Percentiles rank a stretch among this genome's conserved stretches.
phyloP scores from a whole-genome alignment of 306 rosid genomes.

The Trifolium repens region DNA sequence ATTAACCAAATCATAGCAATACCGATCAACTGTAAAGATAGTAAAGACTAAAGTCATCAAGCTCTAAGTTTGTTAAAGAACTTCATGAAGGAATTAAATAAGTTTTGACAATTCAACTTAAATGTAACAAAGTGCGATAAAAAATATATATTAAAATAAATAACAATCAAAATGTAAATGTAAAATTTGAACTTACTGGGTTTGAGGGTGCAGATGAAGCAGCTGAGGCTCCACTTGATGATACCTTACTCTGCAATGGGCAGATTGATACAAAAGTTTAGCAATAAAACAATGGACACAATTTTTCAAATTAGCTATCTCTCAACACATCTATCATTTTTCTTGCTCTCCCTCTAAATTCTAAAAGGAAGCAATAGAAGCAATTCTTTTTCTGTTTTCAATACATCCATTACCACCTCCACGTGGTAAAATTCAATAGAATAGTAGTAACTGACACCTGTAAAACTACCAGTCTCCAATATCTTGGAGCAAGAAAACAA shows the following conservation, averaged over 20 bases:
- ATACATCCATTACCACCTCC: constrained; percentile 12
- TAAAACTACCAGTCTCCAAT: background rate
- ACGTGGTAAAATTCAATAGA: too few species aligned
- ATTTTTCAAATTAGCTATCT: constrained; percentile 6
- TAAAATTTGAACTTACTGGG: constrained; percentile 24
- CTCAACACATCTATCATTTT: background rate
- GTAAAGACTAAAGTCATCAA: constrained; percentile 21
- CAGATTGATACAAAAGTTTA: constrained; percentile 1
- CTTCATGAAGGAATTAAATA: constrained; percentile 12
- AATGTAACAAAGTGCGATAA: background rate
- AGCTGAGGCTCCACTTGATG: constrained; percentile 42
- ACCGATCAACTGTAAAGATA: constrained; percentile 20
- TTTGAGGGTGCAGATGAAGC: constrained; percentile 41
- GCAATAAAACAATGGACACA: constrained; percentile 15
- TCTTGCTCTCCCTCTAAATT: constrained; percentile 6
- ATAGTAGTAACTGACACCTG: background rate
- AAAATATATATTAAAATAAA: background rate
- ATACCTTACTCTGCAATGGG: constrained; percentile 42
- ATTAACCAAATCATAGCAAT: constrained; percentile 24
- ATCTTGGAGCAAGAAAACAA: constrained; percentile 8
- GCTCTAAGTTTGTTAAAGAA: constrained; percentile 3
- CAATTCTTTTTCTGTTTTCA: background rate
- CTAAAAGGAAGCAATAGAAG: background rate
- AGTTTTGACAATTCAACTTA: constrained; percentile 8
- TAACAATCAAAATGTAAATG: background rate